These are phyloP conservation scores for Allantophomopsis cytisporea DNA, from an alignment of 2,329 filamentous ascomycete genomes.

Conservation along the genomic window DNA sequence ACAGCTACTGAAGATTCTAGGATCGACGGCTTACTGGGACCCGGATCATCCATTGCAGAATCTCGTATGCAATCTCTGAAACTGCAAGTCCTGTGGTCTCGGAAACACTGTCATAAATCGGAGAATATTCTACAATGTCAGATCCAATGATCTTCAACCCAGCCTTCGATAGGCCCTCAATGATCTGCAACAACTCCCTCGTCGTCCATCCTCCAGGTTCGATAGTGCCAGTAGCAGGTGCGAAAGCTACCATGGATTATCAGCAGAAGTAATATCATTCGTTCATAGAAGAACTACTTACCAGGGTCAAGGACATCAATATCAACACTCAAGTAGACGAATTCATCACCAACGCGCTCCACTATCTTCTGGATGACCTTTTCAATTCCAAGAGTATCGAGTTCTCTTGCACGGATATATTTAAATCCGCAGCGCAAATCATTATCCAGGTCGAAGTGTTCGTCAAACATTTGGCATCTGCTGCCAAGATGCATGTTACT, in stretches of 20 bases:
- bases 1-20: not conserved
- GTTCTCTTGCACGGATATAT: conserved; percentile 13
- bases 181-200: conserved; percentile 16
- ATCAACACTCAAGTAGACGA: conserved; percentile 17
- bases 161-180: conserved; percentile 13
- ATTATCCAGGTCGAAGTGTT: conserved; percentile 16
- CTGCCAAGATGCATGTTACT: conserved; percentile 18
- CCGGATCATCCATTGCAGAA: conserved; percentile 17
- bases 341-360: conserved; percentile 13
- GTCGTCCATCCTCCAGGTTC: conserved; percentile 19
- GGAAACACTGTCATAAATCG: conserved; percentile 16
- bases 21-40: conserved; percentile 11
- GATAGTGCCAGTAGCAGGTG: conserved; percentile 17
- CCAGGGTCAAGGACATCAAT: conserved; percentile 17
- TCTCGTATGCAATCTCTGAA: conserved; percentile 14
- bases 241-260: conserved; percentile 7
- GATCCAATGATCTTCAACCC: conserved; percentile 17
- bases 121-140: conserved; percentile 18
- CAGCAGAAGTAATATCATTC: not conserved
- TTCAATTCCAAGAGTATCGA: conserved; percentile 14
- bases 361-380: conserved; percentile 13
- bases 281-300: not conserved
- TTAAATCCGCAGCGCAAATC: conserved; percentile 16
- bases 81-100: conserved; percentile 16
- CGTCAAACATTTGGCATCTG: conserved; percentile 11